Base-by-base conservation (phyloP, 1,284 basidiomycete genomes). In the Trichosporon sp. region DNA sequence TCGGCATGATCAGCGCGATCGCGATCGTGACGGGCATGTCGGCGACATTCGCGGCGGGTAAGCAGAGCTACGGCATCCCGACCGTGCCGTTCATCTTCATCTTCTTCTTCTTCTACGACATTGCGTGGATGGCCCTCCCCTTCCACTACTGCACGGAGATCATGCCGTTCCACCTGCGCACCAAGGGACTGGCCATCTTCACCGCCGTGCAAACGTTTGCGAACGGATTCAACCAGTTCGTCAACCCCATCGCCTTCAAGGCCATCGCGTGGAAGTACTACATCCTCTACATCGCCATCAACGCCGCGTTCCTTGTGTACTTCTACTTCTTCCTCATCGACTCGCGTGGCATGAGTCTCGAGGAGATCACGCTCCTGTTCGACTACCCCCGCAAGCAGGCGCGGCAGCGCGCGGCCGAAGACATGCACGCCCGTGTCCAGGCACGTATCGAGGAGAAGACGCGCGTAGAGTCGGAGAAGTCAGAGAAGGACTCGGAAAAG, bases 11-110 rank as follows among this genome's bases (percentile, higher is more conserved):
- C 2, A 12, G 71, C 7, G 38, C 61, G 12, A 74, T 69, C 67
- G 56, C 69, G 4, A 68, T 64, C 54, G 68, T 76, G 26, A 75
- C 70, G 11, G 72, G 67, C 8, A 67, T 68, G 32, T 73, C 71
- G n/a, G 73, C 72, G 11, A 54, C 66, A 3, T 74, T 70, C 56
- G 71, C 69, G 56, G 71, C 65, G 14, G 70, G 69, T 35, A 71
- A 67, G 38, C 26, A 61, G 16, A 65, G 51, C 16, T 68, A 69
- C 0, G 76, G 76, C 3, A 66, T 65, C 0, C 73, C 72, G 1
- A 69, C 70, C 7, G 72, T 77, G 14, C 68, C 73, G 4, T 70
- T 73, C 67, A 68, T 77, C 51, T 77, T 71, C 72, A 65, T 77
- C 56, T 68, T 61, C 59, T 68, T 48, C 26, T 63, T 43, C 32